These are phyloP conservation scores for Tolypocladium cylindrosporum DNA, from an alignment of 2,329 filamentous ascomycete species.

Conservation along the genomic window DNA sequence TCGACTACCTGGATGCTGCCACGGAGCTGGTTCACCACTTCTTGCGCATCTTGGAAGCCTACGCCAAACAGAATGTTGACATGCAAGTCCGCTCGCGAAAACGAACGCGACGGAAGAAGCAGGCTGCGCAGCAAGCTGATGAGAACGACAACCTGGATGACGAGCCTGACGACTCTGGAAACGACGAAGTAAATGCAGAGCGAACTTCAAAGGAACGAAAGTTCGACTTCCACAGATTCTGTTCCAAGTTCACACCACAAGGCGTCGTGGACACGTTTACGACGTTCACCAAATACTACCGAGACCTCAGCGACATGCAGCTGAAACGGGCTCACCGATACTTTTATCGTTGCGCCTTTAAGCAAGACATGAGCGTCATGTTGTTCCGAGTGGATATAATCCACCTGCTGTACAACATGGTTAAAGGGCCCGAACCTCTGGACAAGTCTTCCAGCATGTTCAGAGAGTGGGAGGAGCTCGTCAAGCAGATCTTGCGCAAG, in stretches of 20 bases:
- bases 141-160: conserved; percentile 36
- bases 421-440: conserved; percentile 75
- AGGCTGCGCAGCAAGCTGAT: conserved; percentile 36
- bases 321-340: conserved; percentile 89
- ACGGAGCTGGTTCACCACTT: conserved; percentile 91
- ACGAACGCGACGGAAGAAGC: conserved; percentile 63
- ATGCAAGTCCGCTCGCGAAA: conserved; percentile 83
- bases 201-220: conserved; percentile 71
- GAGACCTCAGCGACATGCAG: conserved; percentile 68
- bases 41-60: conserved; percentile 80
- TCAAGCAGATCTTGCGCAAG: conserved; percentile 72
- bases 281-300: conserved; percentile 67
- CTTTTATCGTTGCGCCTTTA: conserved; percentile 90
- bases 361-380: conserved; percentile 82
- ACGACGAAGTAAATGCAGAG: conserved; percentile 65
- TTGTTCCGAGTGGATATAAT: conserved; percentile 89
- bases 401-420: conserved; percentile 77
- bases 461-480: conserved; percentile 85
- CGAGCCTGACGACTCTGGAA: conserved; percentile 53
- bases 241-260: conserved; percentile 72
- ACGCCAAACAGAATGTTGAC: conserved; percentile 90
- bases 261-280: conserved; percentile 84
- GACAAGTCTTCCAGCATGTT: conserved; percentile 56
- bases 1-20: conserved; percentile 84
- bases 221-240: conserved; percentile 85